A percentile compares a stretch with the other conserved stretches of the same genome.
phyloP scores from a whole-genome alignment of 2,329 filamentous ascomycete genomes.

The Colletotrichum sp. region DNA sequence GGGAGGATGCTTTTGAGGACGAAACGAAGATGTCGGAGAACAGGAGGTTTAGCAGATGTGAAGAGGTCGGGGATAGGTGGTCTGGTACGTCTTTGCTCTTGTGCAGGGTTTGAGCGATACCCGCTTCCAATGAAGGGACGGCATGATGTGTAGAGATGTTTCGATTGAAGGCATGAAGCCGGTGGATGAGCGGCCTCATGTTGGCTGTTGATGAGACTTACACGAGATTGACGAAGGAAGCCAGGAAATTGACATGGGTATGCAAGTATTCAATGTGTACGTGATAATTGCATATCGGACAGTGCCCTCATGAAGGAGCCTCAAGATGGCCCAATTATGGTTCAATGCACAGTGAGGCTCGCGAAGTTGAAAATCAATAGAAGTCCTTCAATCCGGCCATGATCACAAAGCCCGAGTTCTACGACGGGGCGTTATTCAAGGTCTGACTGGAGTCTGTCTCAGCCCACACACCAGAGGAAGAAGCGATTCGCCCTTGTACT shows the following conservation, averaged over 20 bases:
- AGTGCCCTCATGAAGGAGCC: background rate
- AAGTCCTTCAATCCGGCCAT: background rate
- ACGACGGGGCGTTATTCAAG: background rate
- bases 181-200: background rate
- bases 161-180: background rate
- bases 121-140: background rate
- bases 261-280: background rate
- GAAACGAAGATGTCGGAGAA: constrained; percentile 58
- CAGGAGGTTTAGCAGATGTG: constrained; percentile 67
- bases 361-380: background rate
- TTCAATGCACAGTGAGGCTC: background rate
- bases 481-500: too few species aligned
- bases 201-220: constrained; percentile 1
- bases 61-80: constrained; percentile 60
- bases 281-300: background rate
- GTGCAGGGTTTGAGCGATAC: constrained; percentile 7
- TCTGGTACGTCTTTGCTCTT: constrained; percentile 42
- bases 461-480: too few species aligned
- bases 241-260: background rate
- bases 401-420: background rate
- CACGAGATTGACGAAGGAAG: background rate
- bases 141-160: background rate
- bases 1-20: constrained; percentile 24
- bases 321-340: background rate
- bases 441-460: too few species aligned